Evolutionary conservation across 164 flowering plant genomes (phyloP).

Genomic region (Akebia trifoliata): DNA sequence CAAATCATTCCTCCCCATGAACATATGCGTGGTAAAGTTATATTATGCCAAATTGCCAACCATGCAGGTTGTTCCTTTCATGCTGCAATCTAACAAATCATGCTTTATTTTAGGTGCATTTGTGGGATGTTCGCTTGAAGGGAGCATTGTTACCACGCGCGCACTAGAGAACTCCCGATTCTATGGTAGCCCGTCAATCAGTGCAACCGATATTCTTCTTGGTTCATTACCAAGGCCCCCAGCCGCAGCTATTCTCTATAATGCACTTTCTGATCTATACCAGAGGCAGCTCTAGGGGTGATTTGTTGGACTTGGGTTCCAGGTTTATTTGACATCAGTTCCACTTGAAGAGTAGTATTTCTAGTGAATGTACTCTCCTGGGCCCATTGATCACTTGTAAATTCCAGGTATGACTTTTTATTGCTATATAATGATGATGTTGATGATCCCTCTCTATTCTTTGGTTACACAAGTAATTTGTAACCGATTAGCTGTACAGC

Average conservation of each 20-base stretch:
- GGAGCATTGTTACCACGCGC: constrained; percentile 77
- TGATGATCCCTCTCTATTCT: constrained; percentile 5
- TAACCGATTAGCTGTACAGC: constrained; percentile 4
- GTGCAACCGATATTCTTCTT: constrained; percentile 75
- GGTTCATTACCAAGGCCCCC: constrained; percentile 86
- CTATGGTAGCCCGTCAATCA: constrained; percentile 77
- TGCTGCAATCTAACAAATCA: not conserved
- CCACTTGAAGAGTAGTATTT: not conserved
- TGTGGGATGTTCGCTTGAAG: constrained; percentile 91
- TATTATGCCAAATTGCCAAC: not conserved
- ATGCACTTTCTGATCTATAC: constrained; percentile 58
- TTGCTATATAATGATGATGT: not conserved
- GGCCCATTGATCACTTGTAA: too few relatives aligned
- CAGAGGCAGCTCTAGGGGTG: constrained; percentile 39
- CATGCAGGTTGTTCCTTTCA: not conserved
- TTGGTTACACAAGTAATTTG: constrained; percentile 6
- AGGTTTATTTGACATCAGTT: not conserved
- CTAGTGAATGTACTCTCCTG: not conserved
- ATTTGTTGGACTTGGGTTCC: constrained; percentile 2
- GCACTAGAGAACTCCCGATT: constrained; percentile 67
- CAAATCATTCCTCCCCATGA: too few relatives aligned
- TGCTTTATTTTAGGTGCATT: constrained; percentile 59
- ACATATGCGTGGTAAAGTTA: too few relatives aligned
- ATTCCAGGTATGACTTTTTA: not conserved
- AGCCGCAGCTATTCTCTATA: constrained; percentile 75